phyloP scores from a whole-genome alignment of 1,284 basidiomycete species.

The Trametes pubescens region DNA sequence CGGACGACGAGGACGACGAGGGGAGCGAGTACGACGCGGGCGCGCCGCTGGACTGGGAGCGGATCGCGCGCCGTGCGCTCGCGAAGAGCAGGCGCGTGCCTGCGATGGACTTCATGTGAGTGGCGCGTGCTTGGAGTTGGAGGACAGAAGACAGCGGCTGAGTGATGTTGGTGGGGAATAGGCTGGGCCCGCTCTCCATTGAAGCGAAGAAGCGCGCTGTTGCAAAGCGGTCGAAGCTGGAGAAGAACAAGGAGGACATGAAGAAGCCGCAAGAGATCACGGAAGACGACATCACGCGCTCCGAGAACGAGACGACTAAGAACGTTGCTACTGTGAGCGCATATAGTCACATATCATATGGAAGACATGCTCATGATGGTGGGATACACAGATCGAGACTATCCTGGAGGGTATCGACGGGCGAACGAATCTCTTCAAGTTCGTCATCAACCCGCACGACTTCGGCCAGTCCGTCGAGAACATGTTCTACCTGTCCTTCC shows the following conservation, averaged over 20 bases:
- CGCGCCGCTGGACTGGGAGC: constrained; percentile 70
- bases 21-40: constrained; percentile 54
- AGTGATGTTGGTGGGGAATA: constrained; percentile 38
- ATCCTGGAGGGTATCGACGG: constrained; percentile 55
- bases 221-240: constrained; percentile 70
- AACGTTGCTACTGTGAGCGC: constrained; percentile 64
- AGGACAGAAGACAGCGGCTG: not conserved
- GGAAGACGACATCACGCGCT: constrained; percentile 79
- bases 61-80: constrained; percentile 76
- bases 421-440: constrained; percentile 79
- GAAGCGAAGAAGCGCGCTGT: constrained; percentile 76
- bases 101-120: constrained; percentile 82
- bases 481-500: constrained; percentile 91
- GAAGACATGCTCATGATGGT: not conserved
- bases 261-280: constrained; percentile 76
- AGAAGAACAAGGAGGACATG: constrained; percentile 76
- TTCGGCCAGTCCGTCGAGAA: constrained; percentile 95
- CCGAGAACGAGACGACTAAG: constrained; percentile 84
- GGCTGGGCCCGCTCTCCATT: constrained; percentile 81
- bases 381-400: constrained; percentile 56
- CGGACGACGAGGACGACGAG: constrained; percentile 46
- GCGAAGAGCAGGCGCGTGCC: constrained; percentile 79
- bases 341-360: not conserved
- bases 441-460: constrained; percentile 87
- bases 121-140: constrained; percentile 14